A percentile compares a stretch with the other conserved stretches of the same genome.
Conservation (phyloP, 768 basidiomycete species). For the Hygrocybe punicea region DNA sequence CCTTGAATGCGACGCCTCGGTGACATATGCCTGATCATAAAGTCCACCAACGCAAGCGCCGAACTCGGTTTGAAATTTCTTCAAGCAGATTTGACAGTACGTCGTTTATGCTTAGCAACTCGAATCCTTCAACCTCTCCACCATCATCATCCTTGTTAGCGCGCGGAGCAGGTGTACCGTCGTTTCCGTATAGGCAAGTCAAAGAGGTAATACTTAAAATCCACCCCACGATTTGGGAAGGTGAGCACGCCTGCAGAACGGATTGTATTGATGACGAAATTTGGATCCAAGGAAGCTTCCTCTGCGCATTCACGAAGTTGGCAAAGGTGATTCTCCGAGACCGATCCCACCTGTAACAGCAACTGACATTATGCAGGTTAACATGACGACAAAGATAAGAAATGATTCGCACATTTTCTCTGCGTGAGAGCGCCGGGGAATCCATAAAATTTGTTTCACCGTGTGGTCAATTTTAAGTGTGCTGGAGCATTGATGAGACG, state of each 20-base stretch:
- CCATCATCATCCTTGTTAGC: constrained; percentile 38
- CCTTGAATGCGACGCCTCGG: constrained; percentile 32
- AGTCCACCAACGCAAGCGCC: constrained; percentile 42
- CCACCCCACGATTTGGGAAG: constrained; percentile 42
- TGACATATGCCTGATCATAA: constrained; percentile 36
- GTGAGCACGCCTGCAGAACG: constrained; percentile 38
- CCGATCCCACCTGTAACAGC: constrained; percentile 44
- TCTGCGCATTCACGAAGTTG: constrained; percentile 43
- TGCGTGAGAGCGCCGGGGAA: constrained; percentile 39
- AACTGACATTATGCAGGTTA: constrained; percentile 10
- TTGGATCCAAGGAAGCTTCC: constrained; percentile 41
- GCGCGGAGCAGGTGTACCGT: constrained; percentile 32
- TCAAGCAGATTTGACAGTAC: constrained; percentile 34
- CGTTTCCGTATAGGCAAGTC: constrained; percentile 39
- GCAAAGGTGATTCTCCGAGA: constrained; percentile 35
- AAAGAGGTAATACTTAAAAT: constrained; percentile 45
- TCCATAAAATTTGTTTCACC: constrained; percentile 35
- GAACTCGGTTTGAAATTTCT: constrained; percentile 43
- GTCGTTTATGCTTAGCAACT: constrained; percentile 33
- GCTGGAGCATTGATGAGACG: not conserved
- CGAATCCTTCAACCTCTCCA: constrained; percentile 45
- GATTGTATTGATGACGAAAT: constrained; percentile 32
- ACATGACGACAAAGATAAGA: not conserved
- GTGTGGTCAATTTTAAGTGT: constrained; percentile 20
- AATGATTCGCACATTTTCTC: constrained; percentile 39